These are phyloP conservation scores for Phytophthora meadii DNA, from an alignment of 352 stramenopile species.

Conservation along the genomic window DNA sequence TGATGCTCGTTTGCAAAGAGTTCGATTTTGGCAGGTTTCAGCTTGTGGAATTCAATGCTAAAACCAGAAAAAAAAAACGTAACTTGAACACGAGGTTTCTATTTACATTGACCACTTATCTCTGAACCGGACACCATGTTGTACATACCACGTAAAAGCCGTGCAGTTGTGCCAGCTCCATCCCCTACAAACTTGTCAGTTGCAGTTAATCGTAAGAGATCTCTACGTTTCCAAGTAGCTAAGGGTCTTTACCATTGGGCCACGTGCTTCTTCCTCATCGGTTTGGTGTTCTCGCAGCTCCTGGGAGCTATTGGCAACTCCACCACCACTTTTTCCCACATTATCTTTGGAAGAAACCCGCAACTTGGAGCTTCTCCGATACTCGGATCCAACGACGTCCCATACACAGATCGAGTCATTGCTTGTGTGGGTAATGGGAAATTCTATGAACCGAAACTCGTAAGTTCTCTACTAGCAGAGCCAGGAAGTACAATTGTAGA, in stretches of 20 bases:
- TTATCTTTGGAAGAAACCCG: background rate
- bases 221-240: no score
- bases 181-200: no score
- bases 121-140: background rate
- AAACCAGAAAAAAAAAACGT: background rate
- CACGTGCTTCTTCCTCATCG: background rate
- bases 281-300: background rate
- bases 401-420: background rate
- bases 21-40: no score
- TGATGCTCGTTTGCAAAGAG: no score
- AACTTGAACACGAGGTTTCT: background rate
- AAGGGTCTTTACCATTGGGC: background rate
- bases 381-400: background rate
- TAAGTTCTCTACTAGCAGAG: background rate
- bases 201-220: no score
- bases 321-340: background rate
- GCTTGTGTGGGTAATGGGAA: background rate
- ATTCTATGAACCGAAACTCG: background rate
- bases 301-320: background rate
- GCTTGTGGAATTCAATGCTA: constrained; percentile 21
- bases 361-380: background rate
- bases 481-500: background rate
- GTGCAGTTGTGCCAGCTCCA: no score
- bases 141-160: no score
- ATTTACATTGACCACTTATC: background rate